These are phyloP conservation scores for Kodamaea alishanica DNA, from an alignment of 1,139 yeast species.

Conservation along the genomic window DNA sequence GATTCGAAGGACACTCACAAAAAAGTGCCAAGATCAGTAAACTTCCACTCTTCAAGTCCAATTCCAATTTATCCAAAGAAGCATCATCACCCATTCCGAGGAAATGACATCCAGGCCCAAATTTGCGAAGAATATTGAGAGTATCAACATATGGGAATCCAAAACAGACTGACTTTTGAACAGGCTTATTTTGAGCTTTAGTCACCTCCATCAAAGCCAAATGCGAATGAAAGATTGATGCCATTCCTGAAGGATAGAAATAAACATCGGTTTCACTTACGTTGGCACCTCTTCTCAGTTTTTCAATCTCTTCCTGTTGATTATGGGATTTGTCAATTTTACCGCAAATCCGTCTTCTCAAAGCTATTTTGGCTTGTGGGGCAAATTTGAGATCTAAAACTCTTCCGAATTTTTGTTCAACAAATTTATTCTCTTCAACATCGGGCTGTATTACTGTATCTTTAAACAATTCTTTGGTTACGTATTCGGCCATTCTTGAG, in stretches of 20 bases:
- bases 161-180: conserved; percentile 76
- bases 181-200: conserved; percentile 17
- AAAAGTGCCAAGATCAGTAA: conserved; percentile 64
- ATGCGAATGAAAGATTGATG: conserved; percentile 82
- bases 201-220: conserved; percentile 48
- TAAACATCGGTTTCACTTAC: conserved; percentile 65
- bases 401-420: conserved; percentile 89
- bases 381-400: conserved; percentile 77
- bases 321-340: conserved; percentile 49
- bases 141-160: conserved; percentile 97
- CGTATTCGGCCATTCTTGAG: conserved; percentile 83
- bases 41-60: conserved; percentile 57
- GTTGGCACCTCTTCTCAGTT: conserved; percentile 29
- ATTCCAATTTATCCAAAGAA: conserved; percentile 65
- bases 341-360: conserved; percentile 73
- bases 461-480: conserved; percentile 57
- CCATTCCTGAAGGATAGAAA: conserved; percentile 89
- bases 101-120: conserved; percentile 85
- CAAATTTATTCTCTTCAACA: conserved; percentile 62
- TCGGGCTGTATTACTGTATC: conserved; percentile 20
- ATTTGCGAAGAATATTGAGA: conserved; percentile 74
- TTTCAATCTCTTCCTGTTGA: conserved; percentile 30
- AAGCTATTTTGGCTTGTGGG: conserved; percentile 67
- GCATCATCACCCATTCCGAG: conserved; percentile 79
- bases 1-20: conserved; percentile 94